Evolutionary conservation across 192 early-diverging fungal species (phyloP).

Genomic region (Mortierella alpina): DNA sequence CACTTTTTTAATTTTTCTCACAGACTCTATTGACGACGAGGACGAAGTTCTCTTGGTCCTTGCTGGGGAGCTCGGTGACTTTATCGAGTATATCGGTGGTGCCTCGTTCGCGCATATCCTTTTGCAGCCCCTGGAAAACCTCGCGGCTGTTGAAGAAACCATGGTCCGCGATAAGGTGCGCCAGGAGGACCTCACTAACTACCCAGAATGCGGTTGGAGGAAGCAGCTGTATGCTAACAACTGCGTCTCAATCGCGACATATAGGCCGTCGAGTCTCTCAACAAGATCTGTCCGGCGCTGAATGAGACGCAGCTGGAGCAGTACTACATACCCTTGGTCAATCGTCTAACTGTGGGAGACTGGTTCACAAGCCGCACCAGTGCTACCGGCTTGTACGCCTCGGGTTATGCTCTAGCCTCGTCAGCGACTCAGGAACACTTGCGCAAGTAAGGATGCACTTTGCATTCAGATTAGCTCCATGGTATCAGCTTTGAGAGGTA

Average conservation of each 20-base stretch:
- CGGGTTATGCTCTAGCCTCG: conserved; percentile 77
- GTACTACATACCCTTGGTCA: conserved; percentile 90
- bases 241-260: background rate
- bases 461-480: too few relatives aligned
- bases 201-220: background rate
- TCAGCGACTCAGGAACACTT: conserved; percentile 86
- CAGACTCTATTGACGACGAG: conserved; percentile 99
- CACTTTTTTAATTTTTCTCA: background rate
- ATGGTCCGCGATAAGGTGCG: conserved; percentile 95
- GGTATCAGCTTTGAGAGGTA: too few relatives aligned
- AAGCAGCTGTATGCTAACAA: background rate
- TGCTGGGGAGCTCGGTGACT: conserved; percentile 93
- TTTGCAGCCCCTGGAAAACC: conserved; percentile 90
- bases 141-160: conserved; percentile 98
- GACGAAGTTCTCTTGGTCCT: conserved; percentile 95
- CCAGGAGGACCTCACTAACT: too few relatives aligned
- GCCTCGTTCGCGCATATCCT: conserved; percentile 86
- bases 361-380: conserved; percentile 98
- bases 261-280: conserved; percentile 93
- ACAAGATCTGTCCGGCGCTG: conserved; percentile 82
- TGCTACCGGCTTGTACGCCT: conserved; percentile 94
- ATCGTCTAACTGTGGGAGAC: conserved; percentile 90
- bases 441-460: conserved; percentile 63
- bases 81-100: conserved; percentile 94
- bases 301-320: conserved; percentile 87